These are phyloP conservation scores for Ceratocystis papillata DNA, from an alignment of 2,329 filamentous ascomycete genomes.

Conservation along the genomic window DNA sequence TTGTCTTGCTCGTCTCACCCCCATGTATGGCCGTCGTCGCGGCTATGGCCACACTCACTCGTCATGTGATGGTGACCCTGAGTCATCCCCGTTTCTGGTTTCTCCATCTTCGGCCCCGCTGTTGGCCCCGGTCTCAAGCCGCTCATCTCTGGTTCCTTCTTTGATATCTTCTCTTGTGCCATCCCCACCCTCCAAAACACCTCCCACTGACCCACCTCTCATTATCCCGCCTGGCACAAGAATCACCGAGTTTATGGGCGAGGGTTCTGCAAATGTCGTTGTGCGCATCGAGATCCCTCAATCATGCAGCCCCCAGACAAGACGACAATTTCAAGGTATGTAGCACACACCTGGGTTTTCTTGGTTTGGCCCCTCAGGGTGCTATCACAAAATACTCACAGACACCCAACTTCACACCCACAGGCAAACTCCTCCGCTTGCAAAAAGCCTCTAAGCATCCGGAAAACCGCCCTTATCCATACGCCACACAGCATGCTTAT, in stretches of 20 bases:
- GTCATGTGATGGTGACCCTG: background rate
- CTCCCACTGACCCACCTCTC: background rate
- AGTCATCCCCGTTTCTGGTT: background rate
- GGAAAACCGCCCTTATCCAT: slow-evolving; percentile 24
- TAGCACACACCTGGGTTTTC: background rate
- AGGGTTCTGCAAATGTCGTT: slow-evolving; percentile 69
- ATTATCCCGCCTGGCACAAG: slow-evolving; percentile 22
- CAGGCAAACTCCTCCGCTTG: slow-evolving; percentile 25
- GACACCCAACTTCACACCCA: slow-evolving; percentile 21
- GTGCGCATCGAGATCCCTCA: slow-evolving; percentile 46
- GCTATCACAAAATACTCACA: background rate
- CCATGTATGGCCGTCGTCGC: background rate
- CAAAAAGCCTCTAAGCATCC: slow-evolving; percentile 24
- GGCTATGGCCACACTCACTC: background rate
- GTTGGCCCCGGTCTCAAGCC: background rate
- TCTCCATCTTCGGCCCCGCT: background rate
- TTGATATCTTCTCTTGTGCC: background rate
- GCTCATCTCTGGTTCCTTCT: background rate
- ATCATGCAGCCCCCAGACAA: slow-evolving; percentile 28
- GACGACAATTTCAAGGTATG: slow-evolving; percentile 32
- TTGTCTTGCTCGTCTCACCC: background rate
- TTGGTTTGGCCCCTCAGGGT: background rate
- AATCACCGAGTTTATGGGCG: slow-evolving; percentile 39
- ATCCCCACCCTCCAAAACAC: background rate
- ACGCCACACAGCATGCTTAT: slow-evolving; percentile 24